These are phyloP conservation scores for Gymnopilus junonius DNA, from an alignment of 768 basidiomycete species.

Conservation along the genomic window DNA sequence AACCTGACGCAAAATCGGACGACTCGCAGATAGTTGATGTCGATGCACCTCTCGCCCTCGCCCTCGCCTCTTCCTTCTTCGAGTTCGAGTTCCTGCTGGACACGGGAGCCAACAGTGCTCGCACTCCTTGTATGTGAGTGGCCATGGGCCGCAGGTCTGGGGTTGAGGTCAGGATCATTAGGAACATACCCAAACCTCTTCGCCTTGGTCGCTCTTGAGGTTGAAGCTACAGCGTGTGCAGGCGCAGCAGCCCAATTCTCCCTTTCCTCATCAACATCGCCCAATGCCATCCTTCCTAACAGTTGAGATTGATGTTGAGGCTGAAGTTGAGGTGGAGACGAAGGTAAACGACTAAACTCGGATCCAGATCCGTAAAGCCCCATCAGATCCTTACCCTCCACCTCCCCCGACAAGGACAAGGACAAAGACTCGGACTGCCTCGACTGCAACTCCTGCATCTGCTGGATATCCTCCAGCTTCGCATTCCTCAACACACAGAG, in stretches of 20 bases:
- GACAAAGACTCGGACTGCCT: not conserved
- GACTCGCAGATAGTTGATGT: not conserved
- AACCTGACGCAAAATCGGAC: not conserved
- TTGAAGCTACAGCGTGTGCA: too few relatives aligned
- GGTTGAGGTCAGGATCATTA: not conserved
- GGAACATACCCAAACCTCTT: not conserved
- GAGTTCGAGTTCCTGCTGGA: not conserved
- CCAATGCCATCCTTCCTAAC: not conserved
- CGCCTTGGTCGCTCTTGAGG: too few relatives aligned
- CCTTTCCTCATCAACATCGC: not conserved
- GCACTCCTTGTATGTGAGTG: not conserved
- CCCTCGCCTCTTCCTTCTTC: too few relatives aligned
- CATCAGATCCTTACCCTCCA: not conserved
- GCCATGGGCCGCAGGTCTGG: not conserved
- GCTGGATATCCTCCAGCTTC: not conserved
- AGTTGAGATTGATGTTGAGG: not conserved
- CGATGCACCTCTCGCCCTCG: not conserved
- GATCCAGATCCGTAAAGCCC: not conserved
- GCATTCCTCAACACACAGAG: not conserved
- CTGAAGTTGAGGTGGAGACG: too few relatives aligned
- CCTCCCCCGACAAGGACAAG: too few relatives aligned
- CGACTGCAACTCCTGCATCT: not conserved
- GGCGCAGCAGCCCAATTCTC: not conserved
- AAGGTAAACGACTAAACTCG: too few relatives aligned
- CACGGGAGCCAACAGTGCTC: not conserved